A percentile compares a stretch with the other conserved stretches of the same genome.
These are phyloP conservation scores for Pleomassaria siparia DNA, from an alignment of 2,329 filamentous ascomycete genomes.

Conservation along the genomic window DNA sequence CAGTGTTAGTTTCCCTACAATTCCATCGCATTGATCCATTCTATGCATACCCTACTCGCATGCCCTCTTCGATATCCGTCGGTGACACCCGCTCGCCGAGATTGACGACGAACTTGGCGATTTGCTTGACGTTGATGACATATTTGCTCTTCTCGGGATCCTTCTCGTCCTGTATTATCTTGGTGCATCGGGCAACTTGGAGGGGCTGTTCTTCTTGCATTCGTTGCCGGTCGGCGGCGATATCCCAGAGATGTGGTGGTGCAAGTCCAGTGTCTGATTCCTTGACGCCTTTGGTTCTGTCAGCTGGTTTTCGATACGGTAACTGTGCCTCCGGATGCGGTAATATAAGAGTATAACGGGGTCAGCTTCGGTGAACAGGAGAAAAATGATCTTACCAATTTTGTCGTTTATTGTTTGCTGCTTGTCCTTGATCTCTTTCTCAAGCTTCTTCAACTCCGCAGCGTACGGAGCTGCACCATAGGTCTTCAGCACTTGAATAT, in stretches of 20 bases:
- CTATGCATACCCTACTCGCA: slow-evolving; percentile 77
- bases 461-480: slow-evolving; percentile 97
- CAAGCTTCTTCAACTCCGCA: slow-evolving; percentile 90
- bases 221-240: slow-evolving; percentile 94
- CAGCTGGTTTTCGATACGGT: slow-evolving; percentile 12
- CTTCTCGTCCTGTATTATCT: slow-evolving; percentile 97
- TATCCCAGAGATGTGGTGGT: slow-evolving; percentile 97
- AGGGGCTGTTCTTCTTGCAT: slow-evolving; percentile 98
- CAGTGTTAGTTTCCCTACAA: slow-evolving; percentile 7
- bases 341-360: neutral
- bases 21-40: neutral
- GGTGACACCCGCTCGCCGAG: slow-evolving; percentile 95
- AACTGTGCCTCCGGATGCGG: slow-evolving; percentile 22
- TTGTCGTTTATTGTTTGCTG: slow-evolving; percentile 98
- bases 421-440: slow-evolving; percentile 99
- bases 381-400: slow-evolving; percentile 76
- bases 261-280: slow-evolving; percentile 98
- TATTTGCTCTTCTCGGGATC: slow-evolving; percentile 97
- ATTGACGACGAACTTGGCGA: slow-evolving; percentile 98
- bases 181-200: slow-evolving; percentile 96
- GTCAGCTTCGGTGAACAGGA: too few species aligned
- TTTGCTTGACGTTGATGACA: slow-evolving; percentile 99
- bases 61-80: slow-evolving; percentile 98
- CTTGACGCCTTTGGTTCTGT: slow-evolving; percentile 59
- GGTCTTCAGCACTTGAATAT: slow-evolving; percentile 98